Percentiles rank a stretch among this genome's conserved stretches.
These are phyloP conservation scores for Xylaria venustula DNA, from an alignment of 495 filamentous ascomycete species.

Conservation along the genomic window DNA sequence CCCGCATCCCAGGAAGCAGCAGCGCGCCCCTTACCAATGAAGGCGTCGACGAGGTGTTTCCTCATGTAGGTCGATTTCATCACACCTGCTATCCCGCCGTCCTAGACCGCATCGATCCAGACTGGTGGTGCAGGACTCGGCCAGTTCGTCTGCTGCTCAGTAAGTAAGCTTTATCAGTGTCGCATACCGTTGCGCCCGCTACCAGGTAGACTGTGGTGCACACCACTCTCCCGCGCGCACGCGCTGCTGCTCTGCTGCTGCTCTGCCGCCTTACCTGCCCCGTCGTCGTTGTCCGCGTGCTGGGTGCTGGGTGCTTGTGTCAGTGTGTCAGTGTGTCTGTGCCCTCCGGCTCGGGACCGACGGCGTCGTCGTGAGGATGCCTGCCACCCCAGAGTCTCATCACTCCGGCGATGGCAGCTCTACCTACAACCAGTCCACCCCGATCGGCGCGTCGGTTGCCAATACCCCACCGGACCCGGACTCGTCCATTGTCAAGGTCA, in stretches of 20 bases:
- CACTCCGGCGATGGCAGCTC: slow-evolving; percentile 28
- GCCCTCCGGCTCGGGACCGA: slow-evolving; percentile 26
- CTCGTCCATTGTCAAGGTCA: slow-evolving; percentile 47
- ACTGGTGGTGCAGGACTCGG: slow-evolving; percentile 7
- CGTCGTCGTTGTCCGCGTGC: no score
- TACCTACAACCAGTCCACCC: slow-evolving; percentile 29
- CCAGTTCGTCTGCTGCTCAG: slow-evolving; percentile 7
- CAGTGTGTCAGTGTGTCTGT: slow-evolving; percentile 15
- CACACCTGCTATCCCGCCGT: not conserved
- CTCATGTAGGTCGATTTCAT: slow-evolving; percentile 1
- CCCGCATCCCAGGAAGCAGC: not conserved
- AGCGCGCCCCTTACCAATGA: slow-evolving; percentile 6
- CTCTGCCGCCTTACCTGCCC: slow-evolving; percentile 11
- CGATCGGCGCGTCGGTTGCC: slow-evolving; percentile 35
- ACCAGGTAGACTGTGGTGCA: not conserved
- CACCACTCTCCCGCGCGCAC: not conserved
- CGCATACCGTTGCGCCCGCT: slow-evolving; percentile 3
- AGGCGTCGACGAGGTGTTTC: not conserved
- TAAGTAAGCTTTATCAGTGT: slow-evolving; percentile 5
- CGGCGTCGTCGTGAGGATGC: slow-evolving; percentile 27
- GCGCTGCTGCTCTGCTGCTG: not conserved
- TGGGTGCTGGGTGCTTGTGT: no score
- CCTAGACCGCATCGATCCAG: not conserved
- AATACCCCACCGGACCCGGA: slow-evolving; percentile 28
- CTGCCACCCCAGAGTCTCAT: slow-evolving; percentile 34